A percentile compares a stretch with the other conserved stretches of the same genome.
phyloP scores from a whole-genome alignment of 805 yeast genomes.

The Yamadazyma laniorum region DNA sequence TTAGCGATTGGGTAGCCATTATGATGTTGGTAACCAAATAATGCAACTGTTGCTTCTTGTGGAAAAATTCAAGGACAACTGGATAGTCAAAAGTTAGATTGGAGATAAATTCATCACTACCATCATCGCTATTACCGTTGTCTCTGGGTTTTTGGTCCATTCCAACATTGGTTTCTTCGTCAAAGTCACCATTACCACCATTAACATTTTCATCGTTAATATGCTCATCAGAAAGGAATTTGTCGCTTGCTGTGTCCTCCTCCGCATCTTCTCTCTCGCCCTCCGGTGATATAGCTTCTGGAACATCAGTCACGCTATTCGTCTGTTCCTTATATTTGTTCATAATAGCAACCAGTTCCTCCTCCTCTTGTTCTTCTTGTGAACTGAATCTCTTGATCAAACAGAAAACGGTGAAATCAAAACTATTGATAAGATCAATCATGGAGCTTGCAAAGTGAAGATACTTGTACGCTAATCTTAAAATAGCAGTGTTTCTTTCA shows the following conservation, averaged over 20 bases:
- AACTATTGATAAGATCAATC: slow-evolving; percentile 54
- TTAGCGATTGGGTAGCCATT: slow-evolving; percentile 66
- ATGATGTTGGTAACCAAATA: slow-evolving; percentile 56
- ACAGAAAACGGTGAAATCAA: slow-evolving; percentile 58
- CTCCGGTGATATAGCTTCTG: not conserved
- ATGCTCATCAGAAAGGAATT: not conserved
- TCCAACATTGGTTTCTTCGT: not conserved
- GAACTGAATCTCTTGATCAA: slow-evolving; percentile 34
- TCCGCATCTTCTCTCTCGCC: not conserved
- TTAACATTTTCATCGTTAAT: not conserved
- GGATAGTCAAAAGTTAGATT: slow-evolving; percentile 48
- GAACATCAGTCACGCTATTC: not conserved
- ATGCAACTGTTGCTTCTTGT: slow-evolving; percentile 70
- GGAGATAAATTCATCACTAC: slow-evolving; percentile 9
- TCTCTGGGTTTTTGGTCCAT: not conserved
- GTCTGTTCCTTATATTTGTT: slow-evolving; percentile 6
- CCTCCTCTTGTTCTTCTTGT: slow-evolving; percentile 17
- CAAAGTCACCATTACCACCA: not conserved
- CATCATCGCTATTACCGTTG: no score
- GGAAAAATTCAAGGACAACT: slow-evolving; percentile 65
- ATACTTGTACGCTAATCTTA: slow-evolving; percentile 52
- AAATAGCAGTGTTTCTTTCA: slow-evolving; percentile 51
- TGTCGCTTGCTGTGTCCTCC: not conserved
- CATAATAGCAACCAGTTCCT: slow-evolving; percentile 13
- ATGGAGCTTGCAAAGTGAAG: slow-evolving; percentile 49